Base-by-base conservation (phyloP, 2,329 filamentous ascomycete genomes). In the Sporothrix humicola region DNA sequence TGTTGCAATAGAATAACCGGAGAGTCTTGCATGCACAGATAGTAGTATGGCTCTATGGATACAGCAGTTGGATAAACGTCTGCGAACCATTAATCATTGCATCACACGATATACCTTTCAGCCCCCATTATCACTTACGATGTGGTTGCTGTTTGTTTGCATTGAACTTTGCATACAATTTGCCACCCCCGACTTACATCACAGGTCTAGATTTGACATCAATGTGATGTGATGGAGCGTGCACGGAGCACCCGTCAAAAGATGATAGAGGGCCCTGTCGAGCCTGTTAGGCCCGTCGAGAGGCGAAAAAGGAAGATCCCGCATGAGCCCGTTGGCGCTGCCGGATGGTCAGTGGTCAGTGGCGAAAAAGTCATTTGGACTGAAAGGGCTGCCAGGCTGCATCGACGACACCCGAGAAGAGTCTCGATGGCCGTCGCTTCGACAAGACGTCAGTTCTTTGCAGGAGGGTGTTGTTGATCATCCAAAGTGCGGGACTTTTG, bases 201-300 rank as follows among this genome's bases (percentile, higher is more conserved):
- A 37, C 31, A 6, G 31, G 2, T 37, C 31, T 3, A 37, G 31
- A 37, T 37, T 37, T 37, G 7, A 37, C 31, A 37, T 7, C 3
- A 7, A 37, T 37, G 31, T 37, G 31, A 44, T 63, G 42, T 46
- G 31, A 42, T 44, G 31, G 5, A 44, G 20, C 3, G 9, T 63
- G 59, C 59, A 63, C 59, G 59, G 59, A 63, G 59, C 59, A 63
- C 37, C 37, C 17, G 59, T n/a, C 37, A 26, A 26, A 26, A 26
- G 17, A 63, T 37, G 31, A 63, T 10, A 63, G 37, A 8, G 9
- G 31, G 31, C 31, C 31, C 31, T 7, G 7, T 37, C 31, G 4
- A 7, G 31, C 31, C 31, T 26, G 7, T 37, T 7, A 6, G 31
- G 31, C 7, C 31, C 31, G 3, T 37, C 31, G 3, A 37, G 31